Evolutionary conservation across 176 grass and related monocot genomes (phyloP), one percentile per base, ranked within the genome.

Genomic region (Coix lacrymajobi): DNA sequence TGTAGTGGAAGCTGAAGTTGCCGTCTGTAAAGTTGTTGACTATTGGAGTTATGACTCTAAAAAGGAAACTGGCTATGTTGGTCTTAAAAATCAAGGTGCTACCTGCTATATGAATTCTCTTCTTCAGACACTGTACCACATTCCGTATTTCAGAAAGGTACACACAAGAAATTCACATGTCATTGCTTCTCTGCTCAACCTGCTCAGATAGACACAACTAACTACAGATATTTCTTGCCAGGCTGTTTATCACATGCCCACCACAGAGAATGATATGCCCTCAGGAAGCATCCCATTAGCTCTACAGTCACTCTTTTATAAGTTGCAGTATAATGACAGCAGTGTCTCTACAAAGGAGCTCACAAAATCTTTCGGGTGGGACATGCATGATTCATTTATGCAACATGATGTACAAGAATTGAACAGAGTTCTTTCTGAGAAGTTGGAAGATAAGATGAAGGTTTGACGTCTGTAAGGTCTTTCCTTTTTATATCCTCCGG

Each of bases 361-460:
- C 52, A 99, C 96, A 39, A 99, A 99, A 84, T 99, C 96, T 45
- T 99, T 99, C 17, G 96, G 96, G 36, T 96, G 93, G 96, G 96
- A 99, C 80, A 93, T 90, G 81, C 90, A 99, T 6, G 96, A 99
- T 82, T 95, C 96, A 57, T 99, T 99, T 77, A 99, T 99, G 96
- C 96, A 96, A 56, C 96, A 99, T 61, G 96, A 99, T 80, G 96
- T 99, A 58, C 96, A 99, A 86, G 96, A 99, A 84, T 90, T 99
- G 71, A 99, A 99, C 63, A 91, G 93, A 74, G 96, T 99, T 90
- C 91, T 99, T 69, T 95, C 87, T 58, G 96, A 99, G 85, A 99
- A 99, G 88, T 89, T 99, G 85, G 96, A 96, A 93, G 96, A 99
- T 88, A 99, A 99, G 90, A 96, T 99, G 96, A 99, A 99, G 96